A percentile compares a stretch with the other conserved stretches of the same genome.
These are phyloP conservation scores for Catunica adiposa DNA, from an alignment of 2,329 filamentous ascomycete genomes.

Conservation along the genomic window DNA sequence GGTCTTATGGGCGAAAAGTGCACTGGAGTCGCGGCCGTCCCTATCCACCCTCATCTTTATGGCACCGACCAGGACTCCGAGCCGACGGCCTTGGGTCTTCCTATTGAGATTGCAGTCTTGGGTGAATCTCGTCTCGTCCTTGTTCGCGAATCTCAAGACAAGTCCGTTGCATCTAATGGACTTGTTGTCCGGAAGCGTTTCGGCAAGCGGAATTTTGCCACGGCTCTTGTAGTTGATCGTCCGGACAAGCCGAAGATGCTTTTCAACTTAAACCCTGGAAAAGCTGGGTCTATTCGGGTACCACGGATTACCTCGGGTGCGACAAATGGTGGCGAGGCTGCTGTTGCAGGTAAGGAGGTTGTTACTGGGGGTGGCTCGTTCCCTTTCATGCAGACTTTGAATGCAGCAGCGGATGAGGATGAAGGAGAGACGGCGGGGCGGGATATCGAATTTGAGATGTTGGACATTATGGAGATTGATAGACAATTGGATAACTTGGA, in stretches of 20 bases:
- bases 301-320: conserved; percentile 11
- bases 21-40: conserved; percentile 32
- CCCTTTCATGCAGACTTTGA: conserved; percentile 33
- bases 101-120: conserved; percentile 36
- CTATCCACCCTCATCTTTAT: conserved; percentile 19
- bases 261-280: conserved; percentile 35
- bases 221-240: conserved; percentile 37
- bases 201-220: conserved; percentile 22
- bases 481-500: conserved; percentile 41
- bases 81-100: conserved; percentile 25
- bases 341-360: conserved; percentile 20
- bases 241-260: conserved; percentile 26
- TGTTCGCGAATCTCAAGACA: conserved; percentile 36
- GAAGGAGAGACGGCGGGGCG: conserved; percentile 26
- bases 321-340: conserved; percentile 21
- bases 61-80: conserved; percentile 15
- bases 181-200: conserved; percentile 21
- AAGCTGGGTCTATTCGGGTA: conserved; percentile 23
- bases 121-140: conserved; percentile 40
- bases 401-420: conserved; percentile 34
- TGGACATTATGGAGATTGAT: conserved; percentile 51
- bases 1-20: conserved; percentile 42
- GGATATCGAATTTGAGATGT: conserved; percentile 42
- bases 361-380: not conserved
- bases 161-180: conserved; percentile 23